Percentiles rank a stretch among this genome's conserved stretches.
Evolutionary conservation across 129 eudicot genomes (phyloP).

Genomic region (Artemisia annua): DNA sequence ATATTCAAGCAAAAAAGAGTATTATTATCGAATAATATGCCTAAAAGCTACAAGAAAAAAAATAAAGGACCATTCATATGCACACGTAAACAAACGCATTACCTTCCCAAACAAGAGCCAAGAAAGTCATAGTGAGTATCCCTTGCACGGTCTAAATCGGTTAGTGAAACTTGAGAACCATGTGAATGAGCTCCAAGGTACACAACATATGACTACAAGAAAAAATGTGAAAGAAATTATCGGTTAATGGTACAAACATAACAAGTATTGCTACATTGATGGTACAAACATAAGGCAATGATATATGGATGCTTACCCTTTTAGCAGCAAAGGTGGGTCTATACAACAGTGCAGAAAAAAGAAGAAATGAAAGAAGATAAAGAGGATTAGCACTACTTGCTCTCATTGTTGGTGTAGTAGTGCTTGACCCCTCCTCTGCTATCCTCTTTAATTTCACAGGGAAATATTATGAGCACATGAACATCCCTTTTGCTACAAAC

Average conservation of each 20-base stretch:
- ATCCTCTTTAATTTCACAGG: conserved; percentile 16
- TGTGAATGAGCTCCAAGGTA: conserved; percentile 91
- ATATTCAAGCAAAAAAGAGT: conserved; percentile 4
- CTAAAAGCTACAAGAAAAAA: not conserved
- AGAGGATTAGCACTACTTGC: conserved; percentile 38
- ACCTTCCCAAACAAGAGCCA: conserved; percentile 90
- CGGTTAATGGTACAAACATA: conserved; percentile 15
- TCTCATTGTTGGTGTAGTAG: conserved; percentile 40
- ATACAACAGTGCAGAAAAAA: conserved; percentile 47
- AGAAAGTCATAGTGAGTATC: conserved; percentile 73
- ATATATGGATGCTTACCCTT: conserved; percentile 61
- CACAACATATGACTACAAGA: conserved; percentile 67
- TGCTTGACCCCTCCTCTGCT: conserved; percentile 33
- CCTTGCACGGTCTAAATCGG: conserved; percentile 56
- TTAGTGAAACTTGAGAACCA: conserved; percentile 33
- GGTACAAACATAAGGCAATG: not conserved
- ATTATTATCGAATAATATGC: not conserved
- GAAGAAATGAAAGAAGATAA: conserved; percentile 43
- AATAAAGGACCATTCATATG: conserved; percentile 3
- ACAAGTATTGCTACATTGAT: not conserved
- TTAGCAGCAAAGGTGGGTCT: conserved; percentile 62
- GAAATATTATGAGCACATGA: conserved; percentile 27
- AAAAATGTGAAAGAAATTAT: not conserved
- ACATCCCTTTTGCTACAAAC: conserved; percentile 36
- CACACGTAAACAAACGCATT: conserved; percentile 18